Evolutionary conservation across 345 rosid species (phyloP), one percentile per base, ranked within the genome.

Genomic region (Bruguiera parviflora): DNA sequence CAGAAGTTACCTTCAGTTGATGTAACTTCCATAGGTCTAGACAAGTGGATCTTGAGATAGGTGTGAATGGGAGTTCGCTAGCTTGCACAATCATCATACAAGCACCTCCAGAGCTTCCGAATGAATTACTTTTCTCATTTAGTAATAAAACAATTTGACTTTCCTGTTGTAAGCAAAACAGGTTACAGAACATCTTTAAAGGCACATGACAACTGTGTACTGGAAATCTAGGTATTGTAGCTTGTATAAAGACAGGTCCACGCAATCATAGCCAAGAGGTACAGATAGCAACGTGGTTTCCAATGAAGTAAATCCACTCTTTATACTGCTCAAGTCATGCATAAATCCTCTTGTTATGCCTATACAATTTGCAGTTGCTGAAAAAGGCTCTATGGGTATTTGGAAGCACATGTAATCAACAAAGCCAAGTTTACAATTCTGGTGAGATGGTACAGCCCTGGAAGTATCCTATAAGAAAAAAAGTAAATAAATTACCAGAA

Each of bases 221-320:
- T 53, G 18, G 16, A 60, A 52, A 57, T 25, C 33, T 52, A 60
- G 68, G 61, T 68, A 20, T 58, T 35, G 81, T 58, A 92, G 96
- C 98, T 92, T 92, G 73, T 92, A 92, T 28, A 92, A 74, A 28
- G 96, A 84, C 67, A 92, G 81, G 76, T 92, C 98, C 58, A 85
- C 91, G 67, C 91, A 88, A 53, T 65, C 73, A 73, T 86, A 86
- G 69, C 83, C 92, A 63, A 76, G 69, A 37, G 96, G 96, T 58
- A 92, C 64, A 67, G 80, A 86, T 68, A 88, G 73, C 75, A 90
- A 77, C 64, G 79, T 74, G 58, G 86, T 89, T 85, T 89, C 96
- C 77, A 90, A 61, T 51, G 83, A 75, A 66, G 81, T 68, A 64
- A 73, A 72, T 7, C 86, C 85, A 73, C 58, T 68, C 61, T 63